A percentile compares a stretch with the other conserved stretches of the same genome.
phyloP scores from a whole-genome alignment of 2,329 filamentous ascomycete species.

The Ceratocystis ficicola region DNA sequence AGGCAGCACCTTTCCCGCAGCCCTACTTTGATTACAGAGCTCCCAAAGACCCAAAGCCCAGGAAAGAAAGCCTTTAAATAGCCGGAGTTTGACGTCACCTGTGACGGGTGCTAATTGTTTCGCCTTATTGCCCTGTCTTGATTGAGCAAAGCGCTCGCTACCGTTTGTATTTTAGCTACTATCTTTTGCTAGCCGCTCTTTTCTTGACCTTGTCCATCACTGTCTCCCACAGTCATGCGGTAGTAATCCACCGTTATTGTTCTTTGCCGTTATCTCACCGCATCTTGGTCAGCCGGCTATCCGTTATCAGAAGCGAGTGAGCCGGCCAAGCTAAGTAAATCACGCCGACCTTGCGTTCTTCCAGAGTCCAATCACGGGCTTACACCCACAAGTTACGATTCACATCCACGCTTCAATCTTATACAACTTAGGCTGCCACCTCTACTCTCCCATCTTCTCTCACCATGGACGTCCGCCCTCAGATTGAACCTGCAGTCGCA shows the following conservation, averaged over 20 bases:
- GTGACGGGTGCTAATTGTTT: not conserved
- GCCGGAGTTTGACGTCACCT: not conserved
- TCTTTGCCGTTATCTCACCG: not conserved
- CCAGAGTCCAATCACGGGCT: not conserved
- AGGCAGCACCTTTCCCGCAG: not conserved
- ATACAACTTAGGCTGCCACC: not conserved
- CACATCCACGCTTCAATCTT: not conserved
- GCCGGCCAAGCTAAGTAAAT: not conserved
- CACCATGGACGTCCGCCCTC: slow-evolving; percentile 77
- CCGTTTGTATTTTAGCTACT: not conserved
- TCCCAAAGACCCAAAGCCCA: not conserved
- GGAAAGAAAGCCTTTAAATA: not conserved
- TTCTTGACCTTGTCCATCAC: not conserved
- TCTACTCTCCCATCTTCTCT: not conserved
- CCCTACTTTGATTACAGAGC: not conserved
- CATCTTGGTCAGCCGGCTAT: not conserved
- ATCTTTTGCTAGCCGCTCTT: not conserved
- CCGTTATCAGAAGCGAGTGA: not conserved
- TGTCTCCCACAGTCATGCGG: slow-evolving; percentile 9
- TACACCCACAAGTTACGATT: not conserved
- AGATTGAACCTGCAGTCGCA: slow-evolving; percentile 64
- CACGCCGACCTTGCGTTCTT: not conserved
- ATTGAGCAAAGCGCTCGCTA: not conserved
- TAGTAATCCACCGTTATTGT: slow-evolving; percentile 2
- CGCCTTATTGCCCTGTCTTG: not conserved